A percentile compares a stretch with the other conserved stretches of the same genome.
Conservation (phyloP, 192 early-diverging fungal genomes). For the Powellomyces hirtus region DNA sequence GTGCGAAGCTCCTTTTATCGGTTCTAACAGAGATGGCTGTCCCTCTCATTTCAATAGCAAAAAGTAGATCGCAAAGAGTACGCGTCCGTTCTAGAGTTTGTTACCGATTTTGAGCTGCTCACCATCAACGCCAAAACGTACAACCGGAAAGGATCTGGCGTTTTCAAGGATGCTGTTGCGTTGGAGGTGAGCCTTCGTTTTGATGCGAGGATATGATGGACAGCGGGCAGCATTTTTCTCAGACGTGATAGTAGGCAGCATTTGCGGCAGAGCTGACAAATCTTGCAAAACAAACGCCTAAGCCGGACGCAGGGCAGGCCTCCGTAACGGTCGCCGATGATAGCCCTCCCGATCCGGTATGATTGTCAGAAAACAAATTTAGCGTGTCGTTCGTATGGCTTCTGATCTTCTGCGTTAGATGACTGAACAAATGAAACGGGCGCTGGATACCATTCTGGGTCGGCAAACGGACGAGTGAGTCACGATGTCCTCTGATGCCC, state of each 20-base stretch:
- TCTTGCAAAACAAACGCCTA: no score
- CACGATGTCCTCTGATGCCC: background rate
- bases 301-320: no score
- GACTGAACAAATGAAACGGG: background rate
- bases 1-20: background rate
- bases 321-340: no score
- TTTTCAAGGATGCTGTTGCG: conserved; percentile 24
- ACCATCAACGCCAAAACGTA: conserved; percentile 87
- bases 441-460: background rate
- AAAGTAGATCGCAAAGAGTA: conserved; percentile 48
- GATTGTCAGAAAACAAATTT: no score
- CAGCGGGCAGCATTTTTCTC: background rate
- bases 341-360: no score
- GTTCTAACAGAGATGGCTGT: background rate
- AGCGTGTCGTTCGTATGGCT: no score
- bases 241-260: background rate
- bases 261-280: background rate
- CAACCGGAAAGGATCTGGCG: conserved; percentile 74
- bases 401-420: no score
- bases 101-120: conserved; percentile 74
- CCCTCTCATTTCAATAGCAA: background rate
- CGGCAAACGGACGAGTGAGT: background rate
- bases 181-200: background rate
- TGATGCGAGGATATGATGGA: background rate
- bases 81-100: conserved; percentile 62